Evolutionary conservation across 306 rosid species (phyloP), one percentile per base, ranked within the genome.

Genomic region (Chamaecrista fasciculata): DNA sequence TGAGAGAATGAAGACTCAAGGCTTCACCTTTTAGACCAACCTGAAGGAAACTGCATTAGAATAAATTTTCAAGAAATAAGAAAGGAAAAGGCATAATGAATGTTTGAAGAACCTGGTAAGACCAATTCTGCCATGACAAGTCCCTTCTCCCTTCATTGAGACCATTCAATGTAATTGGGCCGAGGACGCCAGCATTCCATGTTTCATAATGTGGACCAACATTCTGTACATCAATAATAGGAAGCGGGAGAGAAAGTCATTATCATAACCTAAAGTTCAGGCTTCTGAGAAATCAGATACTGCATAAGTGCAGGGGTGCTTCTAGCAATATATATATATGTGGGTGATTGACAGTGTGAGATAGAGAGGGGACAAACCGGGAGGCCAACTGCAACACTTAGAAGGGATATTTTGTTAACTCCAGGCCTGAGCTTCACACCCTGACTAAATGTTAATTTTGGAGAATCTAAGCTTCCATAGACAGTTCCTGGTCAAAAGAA

Each of bases 71-170:
- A 74, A 59, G 53, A 62, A 70, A 42, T 14, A 28, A 65, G 66
- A 68, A 39, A 71, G 62, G 55, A 21, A 53, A 73, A 73, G 57
- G 48, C 39, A 42, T 18, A 6, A 39, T 19, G 33, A 64, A 57
- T 24, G 71, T 10, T 40, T 24, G 48, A 74, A 39, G 53, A 76
- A 94, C 97, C 97, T 95, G 91, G 86, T 95, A 95, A 39, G 99
- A 79, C 97, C 99, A 91, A 69, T 95, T 95, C 85, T 91, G 99
- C 99, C 99, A 91, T 28, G 95, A 81, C 80, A 91, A 87, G 83
- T 91, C 99, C 77, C 96, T 87, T 73, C 83, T 85, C 42, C 99
- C 97, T 79, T 87, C 95, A n/a, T 91, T 83, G 61, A 95, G 97
- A 79, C 92, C 97, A 57, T 63, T 81, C 73, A 95, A 78, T 24